These are phyloP conservation scores for Penicillium oxalicum DNA, from an alignment of 2,329 filamentous ascomycete genomes.

Conservation along the genomic window DNA sequence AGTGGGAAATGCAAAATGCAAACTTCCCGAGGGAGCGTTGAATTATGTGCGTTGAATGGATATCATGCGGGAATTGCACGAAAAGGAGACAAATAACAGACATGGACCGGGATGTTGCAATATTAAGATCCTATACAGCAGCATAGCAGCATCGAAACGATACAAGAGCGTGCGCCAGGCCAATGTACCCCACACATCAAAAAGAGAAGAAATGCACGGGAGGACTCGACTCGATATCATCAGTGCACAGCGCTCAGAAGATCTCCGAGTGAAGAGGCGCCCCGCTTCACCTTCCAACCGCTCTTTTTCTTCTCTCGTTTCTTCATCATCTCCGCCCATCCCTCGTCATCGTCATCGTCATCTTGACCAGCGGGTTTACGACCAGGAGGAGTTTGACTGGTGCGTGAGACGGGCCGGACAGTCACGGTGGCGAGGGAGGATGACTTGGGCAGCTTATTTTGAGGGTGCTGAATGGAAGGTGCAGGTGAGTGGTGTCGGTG, in stretches of 20 bases:
- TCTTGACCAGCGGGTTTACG: conserved; percentile 22
- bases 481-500: conserved; percentile 21
- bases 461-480: conserved; percentile 18
- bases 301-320: conserved; percentile 46
- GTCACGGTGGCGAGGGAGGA: conserved; percentile 25
- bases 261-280: conserved; percentile 31
- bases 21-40: neutral
- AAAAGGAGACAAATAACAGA: neutral
- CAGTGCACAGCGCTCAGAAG: conserved; percentile 34
- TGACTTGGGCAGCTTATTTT: conserved; percentile 23
- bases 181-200: no score
- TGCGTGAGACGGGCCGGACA: conserved; percentile 25
- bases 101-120: neutral
- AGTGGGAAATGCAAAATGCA: no score
- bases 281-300: conserved; percentile 42
- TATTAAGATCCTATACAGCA: neutral
- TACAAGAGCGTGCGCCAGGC: neutral
- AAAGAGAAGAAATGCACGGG: no score
- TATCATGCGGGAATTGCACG: conserved; percentile 6
- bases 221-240: neutral
- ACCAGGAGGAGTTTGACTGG: conserved; percentile 13
- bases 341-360: conserved; percentile 47
- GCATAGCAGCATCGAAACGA: neutral
- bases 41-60: conserved; percentile 17
- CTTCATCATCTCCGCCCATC: conserved; percentile 48